Base-by-base conservation (phyloP, 345 rosid genomes). In the Hevea brasiliensis region DNA sequence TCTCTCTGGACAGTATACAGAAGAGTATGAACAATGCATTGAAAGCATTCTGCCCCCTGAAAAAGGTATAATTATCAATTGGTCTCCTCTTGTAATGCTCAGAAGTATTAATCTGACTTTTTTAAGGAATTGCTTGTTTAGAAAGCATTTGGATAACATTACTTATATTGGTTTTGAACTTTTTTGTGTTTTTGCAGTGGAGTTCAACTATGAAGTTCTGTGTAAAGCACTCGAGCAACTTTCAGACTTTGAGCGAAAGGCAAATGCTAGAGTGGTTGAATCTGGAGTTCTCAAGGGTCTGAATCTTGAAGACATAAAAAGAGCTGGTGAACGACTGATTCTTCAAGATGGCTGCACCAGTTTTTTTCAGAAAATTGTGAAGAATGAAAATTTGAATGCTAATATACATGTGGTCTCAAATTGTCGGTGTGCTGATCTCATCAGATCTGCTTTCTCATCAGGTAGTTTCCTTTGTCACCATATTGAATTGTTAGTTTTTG, bases 371-470 rank as follows among this genome's bases (percentile, higher is more conserved):
- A 91, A 85, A 75, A 75, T 91, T 64, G 70, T 84, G 40, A 81
- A 82, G 77, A 83, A 80, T 75, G 88, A 87, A 71, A 83, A 78
- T 47, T 67, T 86, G 78, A 84, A 86, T 79, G 85, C 88, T 51
- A 77, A 86, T 62, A 76, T 89, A 76, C 91, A 93, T 51, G 79
- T 96, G 59, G 92, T 93, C 65, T 96, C 98, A 8, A 93, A 91
- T 76, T 96, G 97, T 82, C 93, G 99, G 99, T 96, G 93, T 73
- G 96, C 85, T 72, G 96, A 91, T 76, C 96, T 96, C 75, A 93
- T 96, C 74, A 87, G 92, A 66, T 84, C 91, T 60, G 89, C 92
- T 65, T 90, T 93, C 59, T 79, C 80, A 76, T 85, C 95, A 67
- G 92, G 99, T 90, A 85, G n/a, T 71, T 74, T 55, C 65, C 65